Evolutionary conservation across 768 basidiomycete genomes (phyloP).

Genomic region (Russula lepida): DNA sequence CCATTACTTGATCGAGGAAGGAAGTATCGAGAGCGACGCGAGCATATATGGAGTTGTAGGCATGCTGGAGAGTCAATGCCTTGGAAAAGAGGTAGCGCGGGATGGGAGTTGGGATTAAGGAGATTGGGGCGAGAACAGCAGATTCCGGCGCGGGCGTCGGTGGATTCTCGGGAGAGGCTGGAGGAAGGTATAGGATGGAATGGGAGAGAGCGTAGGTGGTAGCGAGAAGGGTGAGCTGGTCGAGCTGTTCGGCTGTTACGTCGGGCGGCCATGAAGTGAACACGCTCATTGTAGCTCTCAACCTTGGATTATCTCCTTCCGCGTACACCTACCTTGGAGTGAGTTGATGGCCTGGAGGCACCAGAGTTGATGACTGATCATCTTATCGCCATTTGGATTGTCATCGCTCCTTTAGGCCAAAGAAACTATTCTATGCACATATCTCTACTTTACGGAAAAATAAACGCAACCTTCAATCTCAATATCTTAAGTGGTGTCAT

Average conservation of each 20-base stretch:
- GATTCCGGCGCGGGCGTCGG: slow-evolving; percentile 50
- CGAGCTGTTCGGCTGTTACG: slow-evolving; percentile 49
- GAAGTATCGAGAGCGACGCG: slow-evolving; percentile 67
- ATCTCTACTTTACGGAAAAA: not conserved
- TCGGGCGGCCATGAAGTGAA: slow-evolving; percentile 59
- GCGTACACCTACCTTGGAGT: too few relatives aligned
- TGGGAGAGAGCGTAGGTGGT: slow-evolving; percentile 80
- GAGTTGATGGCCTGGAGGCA: too few relatives aligned
- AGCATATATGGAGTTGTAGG: slow-evolving; percentile 83
- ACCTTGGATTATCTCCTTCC: not conserved
- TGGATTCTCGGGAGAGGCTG: slow-evolving; percentile 25
- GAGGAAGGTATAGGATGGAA: slow-evolving; percentile 74
- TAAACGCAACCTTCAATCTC: too few relatives aligned
- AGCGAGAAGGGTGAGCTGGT: slow-evolving; percentile 52
- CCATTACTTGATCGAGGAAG: slow-evolving; percentile 83
- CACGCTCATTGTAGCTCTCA: not conserved
- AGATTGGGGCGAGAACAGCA: slow-evolving; percentile 86
- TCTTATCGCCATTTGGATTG: not conserved
- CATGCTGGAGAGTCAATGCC: slow-evolving; percentile 57
- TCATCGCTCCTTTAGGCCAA: not conserved
- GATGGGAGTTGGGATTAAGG: slow-evolving; percentile 82
- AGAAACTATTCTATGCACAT: not conserved
- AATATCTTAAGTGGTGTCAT: not conserved
- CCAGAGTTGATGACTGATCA: not conserved
- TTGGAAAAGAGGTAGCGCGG: slow-evolving; percentile 62